Base-by-base conservation (phyloP, 345 rosid genomes). In the Sonneratia caseolaris region DNA sequence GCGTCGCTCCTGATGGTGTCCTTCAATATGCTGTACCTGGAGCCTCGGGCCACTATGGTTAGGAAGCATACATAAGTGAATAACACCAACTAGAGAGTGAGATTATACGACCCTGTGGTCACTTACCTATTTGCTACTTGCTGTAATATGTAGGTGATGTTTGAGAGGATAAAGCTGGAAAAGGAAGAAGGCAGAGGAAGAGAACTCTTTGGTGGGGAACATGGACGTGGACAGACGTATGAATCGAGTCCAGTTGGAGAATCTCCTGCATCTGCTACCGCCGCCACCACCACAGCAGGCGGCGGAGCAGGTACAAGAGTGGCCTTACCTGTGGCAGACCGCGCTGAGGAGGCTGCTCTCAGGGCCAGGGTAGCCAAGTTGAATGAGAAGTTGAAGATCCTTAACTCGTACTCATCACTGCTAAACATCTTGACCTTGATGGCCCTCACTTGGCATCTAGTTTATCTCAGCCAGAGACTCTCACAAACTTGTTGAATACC, bases 31-130 rank as follows among this genome's bases (percentile, higher is more conserved):
- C 47, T 86, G 45, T 85, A 81, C 64, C 53, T 91, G 68, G 95
- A 90, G 78, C 95, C 95, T 71, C 79, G 80, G 1, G 95, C 98
- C 61, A 86, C 93, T 1, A 89, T 88, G 95, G 97, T 91, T 78
- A 22, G 64, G 27, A n/a, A 22, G 16, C 36, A 47, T 19, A 40
- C 1, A 27, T 27, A 9, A 42, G 45, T 42, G 45, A 42, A 42
- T 42, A 42, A 9, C 10, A 42, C 45, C 19, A 5, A 13, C 11
- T 9, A 35, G 57, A 19, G 15, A 43, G 16, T 47, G 27, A 43
- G 19, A 15, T 68, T 66, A 37, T 18, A 66, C 11, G 68, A 66
- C 32, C 7, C 32, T 16, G 21, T 14, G 51, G 24, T 53, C 5
- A 18, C 22, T 53, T 16, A 53, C 18, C 22, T 53, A 19, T 4